Conservation (phyloP, 306 rosid species). For the Pueraria montana region DNA sequence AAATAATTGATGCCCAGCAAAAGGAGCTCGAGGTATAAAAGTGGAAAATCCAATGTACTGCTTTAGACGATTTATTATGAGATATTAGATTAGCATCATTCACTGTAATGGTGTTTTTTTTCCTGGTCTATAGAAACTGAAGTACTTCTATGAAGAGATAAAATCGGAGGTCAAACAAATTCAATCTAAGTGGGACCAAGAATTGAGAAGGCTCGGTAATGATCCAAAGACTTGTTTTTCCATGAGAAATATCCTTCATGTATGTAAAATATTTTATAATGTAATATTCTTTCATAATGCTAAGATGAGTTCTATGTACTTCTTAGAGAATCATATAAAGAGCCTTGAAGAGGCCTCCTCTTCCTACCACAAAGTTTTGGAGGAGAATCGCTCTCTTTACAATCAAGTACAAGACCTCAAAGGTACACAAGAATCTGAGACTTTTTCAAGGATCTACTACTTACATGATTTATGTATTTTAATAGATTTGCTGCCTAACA, state of each 20-base stretch:
- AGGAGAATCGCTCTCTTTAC: constrained; percentile 87
- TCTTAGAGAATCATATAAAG: constrained; percentile 76
- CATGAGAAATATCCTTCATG: constrained; percentile 17
- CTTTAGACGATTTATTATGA: constrained; percentile 16
- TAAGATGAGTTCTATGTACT: constrained; percentile 40
- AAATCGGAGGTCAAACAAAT: constrained; percentile 66
- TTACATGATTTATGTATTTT: constrained; percentile 12
- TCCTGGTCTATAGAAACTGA: constrained; percentile 61
- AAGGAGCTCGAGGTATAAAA: constrained; percentile 79
- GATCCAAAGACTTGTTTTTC: constrained; percentile 42
- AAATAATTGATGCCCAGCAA: constrained; percentile 66
- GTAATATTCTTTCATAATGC: constrained; percentile 16
- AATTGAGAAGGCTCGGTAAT: constrained; percentile 82
- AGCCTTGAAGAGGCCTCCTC: constrained; percentile 80
- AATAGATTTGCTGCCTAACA: constrained; percentile 47
- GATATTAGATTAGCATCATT: constrained; percentile 11
- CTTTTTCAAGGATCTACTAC: constrained; percentile 37
- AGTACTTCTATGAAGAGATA: constrained; percentile 68
- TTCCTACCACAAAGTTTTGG: constrained; percentile 85
- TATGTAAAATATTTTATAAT: not conserved
- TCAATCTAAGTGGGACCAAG: constrained; percentile 75
- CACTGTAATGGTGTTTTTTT: constrained; percentile 9
- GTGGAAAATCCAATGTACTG: not conserved
- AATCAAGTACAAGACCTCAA: constrained; percentile 98
- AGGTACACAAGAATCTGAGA: constrained; percentile 60